Conservation (phyloP, 164 flowering plant genomes). For the Tinospora cordifolia region DNA sequence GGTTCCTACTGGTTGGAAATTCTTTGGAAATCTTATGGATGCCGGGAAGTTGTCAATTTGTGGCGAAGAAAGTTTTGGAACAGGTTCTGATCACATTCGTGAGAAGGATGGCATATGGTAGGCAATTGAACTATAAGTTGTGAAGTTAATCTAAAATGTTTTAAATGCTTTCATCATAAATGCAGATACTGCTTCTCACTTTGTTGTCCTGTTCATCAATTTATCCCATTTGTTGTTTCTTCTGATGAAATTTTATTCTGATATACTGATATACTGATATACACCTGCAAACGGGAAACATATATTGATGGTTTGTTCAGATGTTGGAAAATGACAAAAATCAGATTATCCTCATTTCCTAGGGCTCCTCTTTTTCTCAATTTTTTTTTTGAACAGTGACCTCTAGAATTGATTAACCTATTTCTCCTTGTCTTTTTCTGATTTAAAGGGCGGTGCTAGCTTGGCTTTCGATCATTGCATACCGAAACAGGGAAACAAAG, state of each 20-base stretch:
- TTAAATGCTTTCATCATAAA: neutral
- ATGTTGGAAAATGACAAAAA: too few species aligned
- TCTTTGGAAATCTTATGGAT: constrained; percentile 99
- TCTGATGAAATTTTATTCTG: too few species aligned
- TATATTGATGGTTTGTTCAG: too few species aligned
- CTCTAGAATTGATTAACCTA: neutral
- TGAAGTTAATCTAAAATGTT: neutral
- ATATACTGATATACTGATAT: too few species aligned
- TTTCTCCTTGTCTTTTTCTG: neutral
- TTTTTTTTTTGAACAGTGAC: too few species aligned
- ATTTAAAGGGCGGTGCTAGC: constrained; percentile 91
- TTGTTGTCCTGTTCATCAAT: too few species aligned
- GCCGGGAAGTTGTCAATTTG: constrained; percentile 91
- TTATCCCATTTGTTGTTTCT: too few species aligned
- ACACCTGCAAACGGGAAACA: too few species aligned
- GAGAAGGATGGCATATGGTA: constrained; percentile 99
- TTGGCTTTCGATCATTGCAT: constrained; percentile 93
- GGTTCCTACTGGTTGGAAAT: constrained; percentile 99
- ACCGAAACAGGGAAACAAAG: constrained; percentile 74
- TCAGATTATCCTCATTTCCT: too few species aligned
- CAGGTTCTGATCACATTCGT: constrained; percentile 99
- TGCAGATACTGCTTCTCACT: too few species aligned
- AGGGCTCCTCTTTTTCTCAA: too few species aligned
- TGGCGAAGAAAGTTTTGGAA: constrained; percentile 99
- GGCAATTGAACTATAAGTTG: neutral